Evolutionary conservation across 2,329 filamentous ascomycete genomes (phyloP), one percentile per base, ranked within the genome.

Genomic region (Helotiales sp.): DNA sequence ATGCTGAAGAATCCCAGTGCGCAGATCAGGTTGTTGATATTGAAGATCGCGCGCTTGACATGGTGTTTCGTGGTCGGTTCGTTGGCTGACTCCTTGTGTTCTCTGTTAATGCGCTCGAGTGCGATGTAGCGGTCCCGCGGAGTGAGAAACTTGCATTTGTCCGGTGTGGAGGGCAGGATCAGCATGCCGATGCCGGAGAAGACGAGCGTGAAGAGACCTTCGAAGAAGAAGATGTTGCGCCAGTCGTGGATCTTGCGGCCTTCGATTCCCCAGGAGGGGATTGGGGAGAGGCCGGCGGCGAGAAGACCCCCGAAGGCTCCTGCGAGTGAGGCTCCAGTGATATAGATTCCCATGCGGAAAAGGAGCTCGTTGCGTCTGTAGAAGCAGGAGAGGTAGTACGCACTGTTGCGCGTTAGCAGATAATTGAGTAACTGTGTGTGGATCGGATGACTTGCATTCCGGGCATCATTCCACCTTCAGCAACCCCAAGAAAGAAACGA

Each of bases 281-380:
- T 61, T 3, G 30, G 34, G 5, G 63, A 45, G 8, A 82, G 70
- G 2, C 81, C 85, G 55, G 85, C 88, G 0, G 76, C 63, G 85
- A 81, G 67, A 86, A 92, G 28, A 91, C 92, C 92, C 0, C 92
- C 92, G 75, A 96, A 93, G 1, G 89, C 90, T 50, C 92, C 94
- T 0, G 93, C 92, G 6, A 96, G 83, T 2, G 86, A 86, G 0
- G 93, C 93, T 71, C 95, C 93, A 73, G 92, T 93, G 67, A 97
- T 89, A 79, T 97, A 96, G 1, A 97, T 84, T 22, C 93, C 93
- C 0, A 91, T 94, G 45, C 93, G 85, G 70, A 95, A 91, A 0
- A 93, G 93, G 37, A 97, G 82, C 78, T 97, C 94, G 32, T 86
- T 79, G 40, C 85, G 78, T 71, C 82, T 84, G 75, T 86, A 89